Percentiles rank a stretch among this genome's conserved stretches.
Evolutionary conservation across 192 early-diverging fungal genomes (phyloP).

Genomic region (Dissophora globulifera): DNA sequence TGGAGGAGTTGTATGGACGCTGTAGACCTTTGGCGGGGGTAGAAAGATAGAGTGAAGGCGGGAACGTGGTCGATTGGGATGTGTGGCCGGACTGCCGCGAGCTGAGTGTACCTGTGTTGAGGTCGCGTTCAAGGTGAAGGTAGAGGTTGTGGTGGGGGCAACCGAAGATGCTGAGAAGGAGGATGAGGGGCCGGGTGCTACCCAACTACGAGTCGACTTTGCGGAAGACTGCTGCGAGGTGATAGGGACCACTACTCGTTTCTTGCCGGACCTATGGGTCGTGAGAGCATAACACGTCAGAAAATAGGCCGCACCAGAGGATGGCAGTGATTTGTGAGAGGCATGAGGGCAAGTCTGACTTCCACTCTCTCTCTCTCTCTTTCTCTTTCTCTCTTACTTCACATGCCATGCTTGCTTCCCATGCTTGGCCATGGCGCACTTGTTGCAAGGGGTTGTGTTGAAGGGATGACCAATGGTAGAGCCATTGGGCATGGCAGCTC

Average conservation of each 20-base stretch:
- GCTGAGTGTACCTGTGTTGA: too few relatives aligned
- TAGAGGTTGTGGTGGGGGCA: too few relatives aligned
- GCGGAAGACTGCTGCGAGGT: too few relatives aligned
- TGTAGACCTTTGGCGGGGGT: slow-evolving; percentile 5
- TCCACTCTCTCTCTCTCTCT: background rate
- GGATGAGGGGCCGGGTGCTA: too few relatives aligned
- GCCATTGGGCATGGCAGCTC: background rate
- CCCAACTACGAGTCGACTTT: too few relatives aligned
- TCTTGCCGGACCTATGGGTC: background rate
- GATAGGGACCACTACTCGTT: too few relatives aligned
- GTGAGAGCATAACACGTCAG: background rate
- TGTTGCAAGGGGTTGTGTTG: too few relatives aligned
- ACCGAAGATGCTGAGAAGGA: too few relatives aligned
- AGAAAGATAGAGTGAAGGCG: slow-evolving; percentile 8
- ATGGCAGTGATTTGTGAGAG: too few relatives aligned
- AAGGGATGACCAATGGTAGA: background rate
- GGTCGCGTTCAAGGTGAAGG: too few relatives aligned
- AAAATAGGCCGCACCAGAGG: too few relatives aligned
- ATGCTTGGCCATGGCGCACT: background rate
- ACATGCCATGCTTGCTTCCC: background rate
- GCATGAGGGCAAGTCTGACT: background rate
- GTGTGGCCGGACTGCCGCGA: background rate
- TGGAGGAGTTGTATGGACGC: background rate
- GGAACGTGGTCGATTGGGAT: background rate
- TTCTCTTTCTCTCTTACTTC: background rate